Percentiles rank a stretch among this genome's conserved stretches.
phyloP scores from a whole-genome alignment of 108 stramenopile species.

The Craspedostauros australis region DNA sequence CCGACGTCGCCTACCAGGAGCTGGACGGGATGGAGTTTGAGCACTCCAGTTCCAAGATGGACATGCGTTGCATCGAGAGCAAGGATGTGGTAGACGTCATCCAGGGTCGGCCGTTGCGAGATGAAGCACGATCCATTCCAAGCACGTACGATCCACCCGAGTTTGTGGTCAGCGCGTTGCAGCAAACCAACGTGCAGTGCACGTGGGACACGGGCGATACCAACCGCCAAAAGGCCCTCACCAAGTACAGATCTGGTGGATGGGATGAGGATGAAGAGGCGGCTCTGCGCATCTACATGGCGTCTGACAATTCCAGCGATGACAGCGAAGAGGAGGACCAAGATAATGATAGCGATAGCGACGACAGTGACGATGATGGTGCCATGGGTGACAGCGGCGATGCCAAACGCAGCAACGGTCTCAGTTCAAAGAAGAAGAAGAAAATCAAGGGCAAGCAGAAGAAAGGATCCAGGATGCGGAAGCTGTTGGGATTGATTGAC shows the following conservation, averaged over 20 bases:
- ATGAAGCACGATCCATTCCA: conserved; percentile 66
- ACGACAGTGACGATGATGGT: conserved; percentile 26
- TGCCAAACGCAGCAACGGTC: too few species aligned
- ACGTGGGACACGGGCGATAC: conserved; percentile 97
- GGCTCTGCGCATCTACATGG: conserved; percentile 83
- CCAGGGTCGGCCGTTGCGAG: conserved; percentile 59
- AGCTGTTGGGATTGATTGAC: conserved; percentile 41
- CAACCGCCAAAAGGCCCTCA: conserved; percentile 77
- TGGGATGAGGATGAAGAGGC: conserved; percentile 80
- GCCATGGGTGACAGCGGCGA: too few species aligned
- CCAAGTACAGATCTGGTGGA: conserved; percentile 51
- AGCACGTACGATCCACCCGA: conserved; percentile 88
- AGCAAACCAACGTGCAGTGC: conserved; percentile 88
- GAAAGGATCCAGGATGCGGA: conserved; percentile 36
- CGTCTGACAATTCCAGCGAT: conserved; percentile 74
- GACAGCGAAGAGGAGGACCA: conserved; percentile 35
- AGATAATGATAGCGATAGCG: conserved; percentile 17
- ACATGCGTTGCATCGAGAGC: conserved; percentile 83
- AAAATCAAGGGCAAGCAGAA: conserved; percentile 21
- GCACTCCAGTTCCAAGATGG: conserved; percentile 83
- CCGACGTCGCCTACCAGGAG: conserved; percentile 81
- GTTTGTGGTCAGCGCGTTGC: conserved; percentile 81
- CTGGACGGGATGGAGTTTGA: conserved; percentile 97
- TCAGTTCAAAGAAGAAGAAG: too few species aligned
- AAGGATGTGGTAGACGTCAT: conserved; percentile 54